phyloP scores from a whole-genome alignment of 192 early-diverging fungal species.

The Rhizophagus prolifer region DNA sequence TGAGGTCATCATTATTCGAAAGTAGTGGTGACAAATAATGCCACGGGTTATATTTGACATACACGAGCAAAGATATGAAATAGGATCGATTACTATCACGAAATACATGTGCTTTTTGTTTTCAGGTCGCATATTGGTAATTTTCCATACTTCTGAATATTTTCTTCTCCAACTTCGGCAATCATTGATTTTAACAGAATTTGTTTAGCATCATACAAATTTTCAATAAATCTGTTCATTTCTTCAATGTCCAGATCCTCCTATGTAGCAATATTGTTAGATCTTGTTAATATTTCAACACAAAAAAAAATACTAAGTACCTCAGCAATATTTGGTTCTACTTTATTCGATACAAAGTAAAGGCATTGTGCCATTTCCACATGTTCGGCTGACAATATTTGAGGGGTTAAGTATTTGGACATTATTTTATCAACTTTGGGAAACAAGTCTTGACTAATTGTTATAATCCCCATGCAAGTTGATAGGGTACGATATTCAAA shows the following conservation, averaged over 20 bases:
- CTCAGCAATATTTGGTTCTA: too few species aligned
- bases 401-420: too few species aligned
- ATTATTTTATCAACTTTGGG: too few species aligned
- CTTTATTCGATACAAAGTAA: too few species aligned
- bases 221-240: not conserved
- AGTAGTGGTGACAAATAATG: slow-evolving; percentile 3
- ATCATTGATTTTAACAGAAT: slow-evolving; percentile 17
- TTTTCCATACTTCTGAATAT: slow-evolving; percentile 10
- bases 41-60: slow-evolving; percentile 1
- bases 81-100: slow-evolving; percentile 16
- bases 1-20: slow-evolving; percentile 1
- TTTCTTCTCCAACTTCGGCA: slow-evolving; percentile 17
- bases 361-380: too few species aligned
- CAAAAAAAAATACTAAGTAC: too few species aligned
- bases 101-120: slow-evolving; percentile 10
- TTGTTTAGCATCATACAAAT: slow-evolving; percentile 4
- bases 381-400: too few species aligned
- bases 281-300: too few species aligned
- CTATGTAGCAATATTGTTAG: too few species aligned
- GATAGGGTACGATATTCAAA: too few species aligned
- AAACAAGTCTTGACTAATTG: too few species aligned
- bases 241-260: not conserved
- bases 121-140: not conserved
- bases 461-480: too few species aligned
- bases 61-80: slow-evolving; percentile 15